Conservation (phyloP, 768 basidiomycete species). For the Leccinum boreale region DNA sequence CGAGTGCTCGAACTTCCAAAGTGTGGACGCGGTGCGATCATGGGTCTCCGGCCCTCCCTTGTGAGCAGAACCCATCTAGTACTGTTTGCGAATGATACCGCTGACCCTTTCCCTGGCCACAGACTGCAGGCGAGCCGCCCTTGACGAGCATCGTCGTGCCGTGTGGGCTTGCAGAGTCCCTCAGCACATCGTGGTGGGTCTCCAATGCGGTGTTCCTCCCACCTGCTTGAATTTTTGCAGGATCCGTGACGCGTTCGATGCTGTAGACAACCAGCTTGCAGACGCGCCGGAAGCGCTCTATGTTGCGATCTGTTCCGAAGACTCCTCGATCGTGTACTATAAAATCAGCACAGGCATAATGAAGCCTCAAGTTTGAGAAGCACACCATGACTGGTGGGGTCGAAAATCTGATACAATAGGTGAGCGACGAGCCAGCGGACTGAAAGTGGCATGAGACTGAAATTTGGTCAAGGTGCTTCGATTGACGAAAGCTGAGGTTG, state of each 20-base stretch:
- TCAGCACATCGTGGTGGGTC: constrained; percentile 60
- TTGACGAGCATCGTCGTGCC: constrained; percentile 48
- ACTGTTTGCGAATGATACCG: not conserved
- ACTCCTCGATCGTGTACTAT: constrained; percentile 84
- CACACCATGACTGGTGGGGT: constrained; percentile 50
- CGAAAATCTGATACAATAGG: constrained; percentile 53
- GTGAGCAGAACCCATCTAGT: constrained; percentile 32
- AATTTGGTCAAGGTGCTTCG: constrained; percentile 40
- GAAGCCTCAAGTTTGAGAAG: constrained; percentile 63
- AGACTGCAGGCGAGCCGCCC: constrained; percentile 42
- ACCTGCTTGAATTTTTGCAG: constrained; percentile 31
- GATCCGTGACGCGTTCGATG: constrained; percentile 55
- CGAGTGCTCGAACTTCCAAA: constrained; percentile 56
- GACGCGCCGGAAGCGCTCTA: constrained; percentile 46
- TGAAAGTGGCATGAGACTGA: constrained; percentile 1
- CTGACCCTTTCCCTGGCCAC: not conserved
- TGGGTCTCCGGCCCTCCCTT: constrained; percentile 51
- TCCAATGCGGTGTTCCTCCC: no score
- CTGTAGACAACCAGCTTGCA: constrained; percentile 31
- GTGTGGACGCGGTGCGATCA: constrained; percentile 55
- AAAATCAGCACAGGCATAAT: constrained; percentile 75
- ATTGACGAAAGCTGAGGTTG: constrained; percentile 48
- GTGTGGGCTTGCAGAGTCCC: constrained; percentile 61
- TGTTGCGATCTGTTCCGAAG: constrained; percentile 70
- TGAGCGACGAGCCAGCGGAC: constrained; percentile 25